These are phyloP conservation scores for Hypoxylon sp. DNA, from an alignment of 2,329 filamentous ascomycete species.

Conservation along the genomic window DNA sequence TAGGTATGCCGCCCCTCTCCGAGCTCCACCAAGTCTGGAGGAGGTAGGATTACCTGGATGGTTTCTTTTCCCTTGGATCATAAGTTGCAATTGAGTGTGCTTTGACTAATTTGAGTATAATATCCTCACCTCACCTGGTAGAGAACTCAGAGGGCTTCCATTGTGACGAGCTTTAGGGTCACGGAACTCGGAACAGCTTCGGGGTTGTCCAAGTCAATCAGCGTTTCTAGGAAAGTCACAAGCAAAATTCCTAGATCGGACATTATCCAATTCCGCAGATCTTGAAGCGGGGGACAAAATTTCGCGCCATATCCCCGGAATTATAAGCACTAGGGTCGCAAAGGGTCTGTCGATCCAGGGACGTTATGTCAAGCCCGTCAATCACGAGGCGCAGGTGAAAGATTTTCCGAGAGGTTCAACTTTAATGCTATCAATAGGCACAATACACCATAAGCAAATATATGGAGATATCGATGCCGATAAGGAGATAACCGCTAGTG, in stretches of 20 bases:
- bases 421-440: not conserved
- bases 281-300: not conserved
- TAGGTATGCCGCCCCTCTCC: not conserved
- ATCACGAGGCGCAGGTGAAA: not conserved
- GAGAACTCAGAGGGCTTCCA: not conserved
- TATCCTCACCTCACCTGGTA: not conserved
- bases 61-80: not conserved
- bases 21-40: not conserved
- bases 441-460: not conserved
- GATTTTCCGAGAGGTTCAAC: not conserved
- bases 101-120: not conserved
- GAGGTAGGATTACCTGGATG: conserved; percentile 9
- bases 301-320: not conserved
- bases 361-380: not conserved
- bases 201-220: not conserved
- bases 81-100: not conserved
- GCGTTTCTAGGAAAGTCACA: not conserved
- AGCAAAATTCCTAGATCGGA: not conserved
- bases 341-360: conserved; percentile 3
- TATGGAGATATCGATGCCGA: not conserved
- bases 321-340: not conserved
- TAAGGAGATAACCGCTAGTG: not conserved
- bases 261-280: not conserved
- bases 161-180: not conserved
- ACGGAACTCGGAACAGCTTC: not conserved